Evolutionary conservation across 208 protist genomes (phyloP), one percentile per base, ranked within the genome.

Genomic region (Herpetomonas tarakana): DNA sequence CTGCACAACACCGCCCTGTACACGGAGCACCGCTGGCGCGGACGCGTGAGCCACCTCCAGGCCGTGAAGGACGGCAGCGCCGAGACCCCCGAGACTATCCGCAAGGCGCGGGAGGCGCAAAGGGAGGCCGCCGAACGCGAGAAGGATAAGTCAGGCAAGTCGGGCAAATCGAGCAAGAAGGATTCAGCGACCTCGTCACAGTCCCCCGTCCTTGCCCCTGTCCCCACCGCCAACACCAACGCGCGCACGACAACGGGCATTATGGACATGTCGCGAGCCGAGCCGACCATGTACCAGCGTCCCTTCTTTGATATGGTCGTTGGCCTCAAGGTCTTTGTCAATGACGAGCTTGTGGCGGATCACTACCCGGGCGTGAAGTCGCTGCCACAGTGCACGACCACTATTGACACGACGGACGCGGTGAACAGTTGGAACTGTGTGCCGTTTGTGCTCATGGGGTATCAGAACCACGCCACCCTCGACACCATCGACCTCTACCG

Each of bases 11-110:
- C 81, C 3, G 70, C 86, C 7, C 81, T 92, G 39, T 82, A 68
- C 45, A 78, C 78, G 35, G 86, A 92, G 63, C 76, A 92, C 52
- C 65, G 81, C 66, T 89, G 86, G 81, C 78, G 81, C 22, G 57
- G 62, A 35, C 81, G 86, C 3, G 78, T 88, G 9, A 52, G 63
- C 11, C 78, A 92, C 54, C 63, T 81, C 9, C 52, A 71, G 51
- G 71, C 57, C 22, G 65, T 80, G 24, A 75, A 58, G 56, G 44
- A 62, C 11, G 58, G 54, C 0, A 46, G 56, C 45, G 64, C 59
- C 4, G 54, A 65, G 12, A 58, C 75, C 24, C 76, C 75, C 0
- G 47, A 29, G 3, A 29, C 63, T 1, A 46, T 81, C 19, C 58
- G 58, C 24, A 64, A 59, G 25, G 41, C 56, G 1, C 29, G 59